These are phyloP conservation scores for Chaetomium tenue DNA, from an alignment of 495 filamentous ascomycete species.

Conservation along the genomic window DNA sequence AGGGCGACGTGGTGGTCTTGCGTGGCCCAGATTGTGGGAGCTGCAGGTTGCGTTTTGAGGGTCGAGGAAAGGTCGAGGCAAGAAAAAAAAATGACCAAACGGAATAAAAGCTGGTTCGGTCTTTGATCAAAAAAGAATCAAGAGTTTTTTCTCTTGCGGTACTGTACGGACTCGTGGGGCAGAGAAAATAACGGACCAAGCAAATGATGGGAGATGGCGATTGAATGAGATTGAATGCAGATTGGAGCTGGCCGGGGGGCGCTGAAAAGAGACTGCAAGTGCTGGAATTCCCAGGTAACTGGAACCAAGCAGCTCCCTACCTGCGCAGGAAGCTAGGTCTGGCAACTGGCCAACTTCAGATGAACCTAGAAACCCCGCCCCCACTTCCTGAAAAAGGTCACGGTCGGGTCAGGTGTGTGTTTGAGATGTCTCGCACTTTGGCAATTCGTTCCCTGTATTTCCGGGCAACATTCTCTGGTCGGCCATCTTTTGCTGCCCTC, in stretches of 20 bases:
- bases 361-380: neutral
- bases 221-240: neutral
- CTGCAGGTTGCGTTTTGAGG: neutral
- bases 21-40: slow-evolving; percentile 4
- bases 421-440: neutral
- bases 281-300: too few relatives aligned
- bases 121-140: neutral
- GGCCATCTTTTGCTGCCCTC: neutral
- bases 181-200: neutral
- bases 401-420: neutral
- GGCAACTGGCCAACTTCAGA: slow-evolving; percentile 11
- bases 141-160: neutral
- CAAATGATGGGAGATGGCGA: neutral
- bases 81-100: neutral
- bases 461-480: neutral
- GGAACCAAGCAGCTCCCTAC: too few relatives aligned
- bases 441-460: neutral
- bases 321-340: too few relatives aligned
- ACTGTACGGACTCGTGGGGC: neutral
- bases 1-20: slow-evolving; percentile 20
- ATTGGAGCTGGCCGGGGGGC: neutral
- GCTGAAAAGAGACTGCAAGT: neutral
- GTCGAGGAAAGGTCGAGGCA: neutral
- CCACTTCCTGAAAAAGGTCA: neutral
- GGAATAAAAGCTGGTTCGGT: neutral